Base-by-base conservation (phyloP, 2,329 filamentous ascomycete genomes). In the Talaromyces sp. region DNA sequence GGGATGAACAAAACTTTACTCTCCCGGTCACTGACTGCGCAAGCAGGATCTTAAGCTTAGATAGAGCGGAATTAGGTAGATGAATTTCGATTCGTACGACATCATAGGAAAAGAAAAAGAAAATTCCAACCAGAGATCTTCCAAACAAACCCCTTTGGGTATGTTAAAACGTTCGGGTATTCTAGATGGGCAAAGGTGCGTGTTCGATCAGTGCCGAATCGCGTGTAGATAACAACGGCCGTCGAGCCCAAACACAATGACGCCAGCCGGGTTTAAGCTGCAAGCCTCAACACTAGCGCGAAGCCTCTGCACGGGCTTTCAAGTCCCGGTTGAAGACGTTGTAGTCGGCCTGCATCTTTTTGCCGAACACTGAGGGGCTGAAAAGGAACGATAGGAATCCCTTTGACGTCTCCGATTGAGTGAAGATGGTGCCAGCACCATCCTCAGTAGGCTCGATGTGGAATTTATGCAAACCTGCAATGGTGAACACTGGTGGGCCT, bases 401-500 rank as follows among this genome's bases (percentile, higher is more conserved):
- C 41, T 56, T 52, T 8, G 63, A 54, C 41, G 59, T 49, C 54
- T 67, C 63, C 0, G 57, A 53, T 40, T 65, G 62, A 3, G 56
- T 65, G 41, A 66, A 65, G 24, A 65, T 47, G 3, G 65, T 67
- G 8, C 60, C 62, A 5, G 60, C 30, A 2, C 65, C 63, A 17
- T 60, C 58, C 27, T 62, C 58, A 14, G 53, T 49, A 1, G 60
- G 53, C 27, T 65, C 56, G 8, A 67, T 54, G 19, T 55, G 56
- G 39, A 67, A 67, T 43, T 58, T 55, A 48, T 66, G 64, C 22
- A 61, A 47, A 8, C 64, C 64, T 22, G 65, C 55, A 43, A 65
- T 51, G 17, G 61, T 63, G 47, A 60, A 62, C 6, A 65, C 65
- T 8, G 64, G 64, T 14, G 65, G 60, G n/a, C 65, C 65, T 47